Evolutionary conservation across 805 yeast genomes (phyloP).

Genomic region (Teunomyces aglyptinius): DNA sequence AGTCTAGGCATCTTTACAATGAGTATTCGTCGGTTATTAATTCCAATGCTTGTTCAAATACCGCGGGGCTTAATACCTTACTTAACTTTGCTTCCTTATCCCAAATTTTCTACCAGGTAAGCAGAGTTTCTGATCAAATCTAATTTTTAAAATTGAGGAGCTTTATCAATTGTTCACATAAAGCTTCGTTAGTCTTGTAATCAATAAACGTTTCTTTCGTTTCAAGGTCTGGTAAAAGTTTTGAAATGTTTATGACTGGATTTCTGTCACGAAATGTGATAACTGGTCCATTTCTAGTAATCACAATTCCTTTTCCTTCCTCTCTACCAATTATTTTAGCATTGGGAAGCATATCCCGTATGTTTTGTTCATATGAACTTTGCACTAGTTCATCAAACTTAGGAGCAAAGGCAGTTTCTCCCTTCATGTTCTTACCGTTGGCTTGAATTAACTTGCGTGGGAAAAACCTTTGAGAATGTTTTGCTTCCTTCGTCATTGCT

Average conservation of each 20-base stretch:
- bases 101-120: conserved; percentile 17
- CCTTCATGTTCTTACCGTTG: conserved; percentile 5
- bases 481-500: conserved; percentile 13
- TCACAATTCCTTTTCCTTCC: conserved; percentile 8
- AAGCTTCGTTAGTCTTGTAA: conserved; percentile 13
- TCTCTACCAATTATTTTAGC: neutral
- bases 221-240: conserved; percentile 10
- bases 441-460: conserved; percentile 25
- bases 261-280: conserved; percentile 8
- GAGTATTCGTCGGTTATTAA: conserved; percentile 6
- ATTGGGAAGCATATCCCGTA: conserved; percentile 10
- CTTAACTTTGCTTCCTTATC: conserved; percentile 18
- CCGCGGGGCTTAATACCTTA: conserved; percentile 10
- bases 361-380: conserved; percentile 12
- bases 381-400: conserved; percentile 10
- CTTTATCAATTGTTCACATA: conserved; percentile 11
- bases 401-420: conserved; percentile 9
- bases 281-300: conserved; percentile 10
- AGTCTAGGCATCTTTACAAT: conserved; percentile 20
- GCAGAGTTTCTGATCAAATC: conserved; percentile 11
- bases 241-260: conserved; percentile 16
- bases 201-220: conserved; percentile 12
- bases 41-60: conserved; percentile 8
- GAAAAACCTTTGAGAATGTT: conserved; percentile 18
- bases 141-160: neutral